These are phyloP conservation scores for Parmelia sp. DNA, from an alignment of 495 filamentous ascomycete species.

Conservation along the genomic window DNA sequence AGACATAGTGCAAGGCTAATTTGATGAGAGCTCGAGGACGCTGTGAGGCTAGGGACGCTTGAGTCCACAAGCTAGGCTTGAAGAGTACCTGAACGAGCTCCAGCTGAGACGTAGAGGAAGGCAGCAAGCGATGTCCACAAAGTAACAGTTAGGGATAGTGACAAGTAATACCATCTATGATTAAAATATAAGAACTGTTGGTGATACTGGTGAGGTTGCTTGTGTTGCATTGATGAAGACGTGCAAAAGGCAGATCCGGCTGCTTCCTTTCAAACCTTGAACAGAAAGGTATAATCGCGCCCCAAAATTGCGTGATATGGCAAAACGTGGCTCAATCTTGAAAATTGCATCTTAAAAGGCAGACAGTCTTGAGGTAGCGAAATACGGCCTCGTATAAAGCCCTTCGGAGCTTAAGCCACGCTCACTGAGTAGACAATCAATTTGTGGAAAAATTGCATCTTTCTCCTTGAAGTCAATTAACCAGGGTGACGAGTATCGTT, in stretches of 20 bases:
- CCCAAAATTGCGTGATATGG: background rate
- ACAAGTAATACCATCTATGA: background rate
- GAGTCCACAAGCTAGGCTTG: background rate
- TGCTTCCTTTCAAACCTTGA: background rate
- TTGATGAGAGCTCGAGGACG: conserved; percentile 1
- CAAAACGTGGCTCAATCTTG: background rate
- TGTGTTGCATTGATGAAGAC: background rate
- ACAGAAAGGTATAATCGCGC: background rate
- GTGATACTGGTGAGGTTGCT: background rate
- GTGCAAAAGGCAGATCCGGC: background rate
- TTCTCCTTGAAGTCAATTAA: too few species aligned
- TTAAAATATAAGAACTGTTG: background rate
- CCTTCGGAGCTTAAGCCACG: background rate
- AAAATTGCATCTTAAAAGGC: background rate
- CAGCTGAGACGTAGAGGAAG: background rate
- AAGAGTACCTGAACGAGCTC: background rate
- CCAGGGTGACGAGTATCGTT: too few species aligned
- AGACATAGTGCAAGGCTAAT: background rate
- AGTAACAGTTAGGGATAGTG: background rate
- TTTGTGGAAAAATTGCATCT: background rate
- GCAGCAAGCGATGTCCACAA: background rate
- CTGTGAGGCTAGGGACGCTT: background rate
- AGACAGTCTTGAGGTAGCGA: background rate
- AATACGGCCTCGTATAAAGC: background rate
- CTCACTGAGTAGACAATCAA: background rate